A percentile compares a stretch with the other conserved stretches of the same genome.
Evolutionary conservation across 2,329 filamentous ascomycete genomes (phyloP).

Genomic region (Neurospora crassa): DNA sequence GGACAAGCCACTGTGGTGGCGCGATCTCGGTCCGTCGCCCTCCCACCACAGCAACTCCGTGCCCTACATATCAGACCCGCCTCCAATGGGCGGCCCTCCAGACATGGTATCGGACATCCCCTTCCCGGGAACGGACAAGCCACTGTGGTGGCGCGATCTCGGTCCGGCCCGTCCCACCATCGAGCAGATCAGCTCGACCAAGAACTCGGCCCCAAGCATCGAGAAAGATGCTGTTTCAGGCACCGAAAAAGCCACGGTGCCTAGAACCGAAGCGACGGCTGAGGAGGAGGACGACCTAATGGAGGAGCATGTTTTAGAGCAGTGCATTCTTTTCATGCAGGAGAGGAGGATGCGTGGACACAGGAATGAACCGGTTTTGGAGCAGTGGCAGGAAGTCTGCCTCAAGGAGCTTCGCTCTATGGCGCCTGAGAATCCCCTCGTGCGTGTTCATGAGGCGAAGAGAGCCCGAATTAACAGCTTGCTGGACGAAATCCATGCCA

Average conservation of each 20-base stretch:
- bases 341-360: not conserved
- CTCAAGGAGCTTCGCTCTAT: not conserved
- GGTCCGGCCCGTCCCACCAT: not conserved
- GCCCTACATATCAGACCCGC: no score
- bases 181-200: no score
- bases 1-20: not conserved
- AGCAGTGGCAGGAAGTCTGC: not conserved
- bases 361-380: not conserved
- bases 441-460: not conserved
- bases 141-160: not conserved
- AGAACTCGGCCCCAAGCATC: no score
- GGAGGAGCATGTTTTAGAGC: not conserved
- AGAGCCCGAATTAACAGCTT: not conserved
- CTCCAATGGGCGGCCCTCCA: not conserved
- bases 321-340: not conserved
- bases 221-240: no score
- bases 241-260: no score
- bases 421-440: not conserved
- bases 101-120: not conserved
- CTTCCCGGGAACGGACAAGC: not conserved
- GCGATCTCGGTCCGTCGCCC: not conserved
- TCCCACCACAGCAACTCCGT: no score
- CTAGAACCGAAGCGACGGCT: no score
- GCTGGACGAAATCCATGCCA: not conserved
- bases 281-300: not conserved